These are phyloP conservation scores for Cochlearia excelsa DNA, from an alignment of 345 rosid species.

Conservation along the genomic window DNA sequence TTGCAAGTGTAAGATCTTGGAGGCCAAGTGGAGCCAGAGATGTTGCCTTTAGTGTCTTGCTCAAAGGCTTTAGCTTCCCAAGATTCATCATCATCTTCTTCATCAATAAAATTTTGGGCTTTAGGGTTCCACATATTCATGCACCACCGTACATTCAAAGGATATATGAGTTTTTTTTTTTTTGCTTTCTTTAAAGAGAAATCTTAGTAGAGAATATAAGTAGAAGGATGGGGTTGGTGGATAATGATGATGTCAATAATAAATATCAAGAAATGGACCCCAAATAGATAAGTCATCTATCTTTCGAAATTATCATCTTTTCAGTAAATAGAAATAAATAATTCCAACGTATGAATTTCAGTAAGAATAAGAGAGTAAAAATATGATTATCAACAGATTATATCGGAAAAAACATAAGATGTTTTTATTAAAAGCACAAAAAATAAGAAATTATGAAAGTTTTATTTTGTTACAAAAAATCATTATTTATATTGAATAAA, in stretches of 20 bases:
- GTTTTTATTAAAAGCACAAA: no score
- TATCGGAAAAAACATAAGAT: no score
- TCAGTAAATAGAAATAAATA: conserved; percentile 19
- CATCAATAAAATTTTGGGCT: conserved; percentile 17
- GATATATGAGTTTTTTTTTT: conserved; percentile 22
- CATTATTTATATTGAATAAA: no score
- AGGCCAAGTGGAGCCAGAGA: conserved; percentile 91
- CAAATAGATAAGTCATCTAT: conserved; percentile 24
- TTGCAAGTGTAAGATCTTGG: conserved; percentile 94
- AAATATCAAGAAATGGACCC: conserved; percentile 36
- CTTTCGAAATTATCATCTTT: conserved; percentile 25
- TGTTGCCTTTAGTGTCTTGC: conserved; percentile 63
- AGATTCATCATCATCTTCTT: conserved; percentile 67
- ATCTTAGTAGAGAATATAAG: conserved; percentile 13
- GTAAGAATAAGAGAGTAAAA: no score
- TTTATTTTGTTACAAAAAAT: no score
- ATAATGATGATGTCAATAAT: conserved; percentile 35
- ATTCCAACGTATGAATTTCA: no score
- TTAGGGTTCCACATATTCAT: conserved; percentile 79
- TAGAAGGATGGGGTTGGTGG: conserved; percentile 36
- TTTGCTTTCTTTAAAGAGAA: neutral
- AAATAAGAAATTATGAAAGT: no score
- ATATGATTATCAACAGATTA: no score
- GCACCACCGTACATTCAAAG: conserved; percentile 33
- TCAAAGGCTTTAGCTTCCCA: conserved; percentile 96